A percentile compares a stretch with the other conserved stretches of the same genome.
Conservation (phyloP, 108 stramenopile species). For the Skeletonema menzelii region DNA sequence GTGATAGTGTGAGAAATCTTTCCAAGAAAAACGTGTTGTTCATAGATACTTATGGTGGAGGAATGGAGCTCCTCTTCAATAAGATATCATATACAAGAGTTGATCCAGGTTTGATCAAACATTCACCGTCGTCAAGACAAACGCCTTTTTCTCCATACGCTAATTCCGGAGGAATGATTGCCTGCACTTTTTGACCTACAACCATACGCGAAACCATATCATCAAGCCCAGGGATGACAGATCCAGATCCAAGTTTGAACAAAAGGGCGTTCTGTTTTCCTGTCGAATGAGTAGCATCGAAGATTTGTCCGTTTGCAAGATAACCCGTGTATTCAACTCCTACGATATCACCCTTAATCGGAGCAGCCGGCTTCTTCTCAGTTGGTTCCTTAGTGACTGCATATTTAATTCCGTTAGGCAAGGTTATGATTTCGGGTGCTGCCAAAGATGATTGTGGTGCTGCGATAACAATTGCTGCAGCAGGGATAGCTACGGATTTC, state of each 20-base stretch:
- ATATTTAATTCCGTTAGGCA: constrained; percentile 73
- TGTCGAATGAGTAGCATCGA: constrained; percentile 85
- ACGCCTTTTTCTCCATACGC: constrained; percentile 85
- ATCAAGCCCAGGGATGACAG: constrained; percentile 79
- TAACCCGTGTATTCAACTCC: constrained; percentile 90
- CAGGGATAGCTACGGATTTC: neutral
- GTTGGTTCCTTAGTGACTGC: constrained; percentile 56
- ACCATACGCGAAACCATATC: constrained; percentile 75
- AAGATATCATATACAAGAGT: constrained; percentile 86
- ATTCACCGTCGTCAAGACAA: constrained; percentile 83
- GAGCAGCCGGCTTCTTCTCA: constrained; percentile 44
- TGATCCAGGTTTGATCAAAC: constrained; percentile 82
- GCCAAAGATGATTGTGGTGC: constrained; percentile 28
- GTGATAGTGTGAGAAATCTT: too few relatives aligned
- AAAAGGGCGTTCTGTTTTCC: constrained; percentile 76
- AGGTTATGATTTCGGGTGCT: constrained; percentile 68
- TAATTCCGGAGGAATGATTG: constrained; percentile 81
- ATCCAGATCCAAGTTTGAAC: constrained; percentile 74
- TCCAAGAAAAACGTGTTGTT: neutral
- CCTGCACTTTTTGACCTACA: constrained; percentile 85
- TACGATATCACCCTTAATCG: constrained; percentile 74
- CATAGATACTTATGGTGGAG: constrained; percentile 62
- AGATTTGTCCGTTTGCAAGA: constrained; percentile 76
- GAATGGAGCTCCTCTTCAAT: constrained; percentile 77
- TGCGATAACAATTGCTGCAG: constrained; percentile 5